Evolutionary conservation across 495 filamentous ascomycete species (phyloP).

Genomic region (Penicillium salamii): DNA sequence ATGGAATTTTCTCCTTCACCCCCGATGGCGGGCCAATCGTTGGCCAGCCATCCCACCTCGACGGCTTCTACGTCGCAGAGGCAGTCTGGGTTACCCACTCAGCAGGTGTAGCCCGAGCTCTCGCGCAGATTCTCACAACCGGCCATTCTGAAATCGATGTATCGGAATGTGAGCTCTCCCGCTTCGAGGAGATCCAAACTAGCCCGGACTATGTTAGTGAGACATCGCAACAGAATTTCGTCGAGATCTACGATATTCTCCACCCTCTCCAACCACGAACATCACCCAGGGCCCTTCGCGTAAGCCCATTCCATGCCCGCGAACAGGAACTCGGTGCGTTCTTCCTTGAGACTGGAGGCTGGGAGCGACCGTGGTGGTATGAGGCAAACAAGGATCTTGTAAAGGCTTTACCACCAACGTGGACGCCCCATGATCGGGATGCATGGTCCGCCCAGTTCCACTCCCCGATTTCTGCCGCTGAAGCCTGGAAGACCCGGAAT

Average conservation of each 20-base stretch:
- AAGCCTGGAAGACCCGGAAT: conserved; percentile 52
- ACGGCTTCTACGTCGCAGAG: conserved; percentile 52
- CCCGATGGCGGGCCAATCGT: conserved; percentile 50
- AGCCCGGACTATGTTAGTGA: conserved; percentile 42
- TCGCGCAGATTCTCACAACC: conserved; percentile 47
- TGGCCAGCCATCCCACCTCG: conserved; percentile 44
- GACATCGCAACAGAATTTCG: conserved; percentile 50
- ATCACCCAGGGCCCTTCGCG: conserved; percentile 46
- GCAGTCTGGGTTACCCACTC: conserved; percentile 56
- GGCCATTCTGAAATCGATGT: conserved; percentile 46
- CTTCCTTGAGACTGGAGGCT: conserved; percentile 48
- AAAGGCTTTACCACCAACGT: conserved; percentile 37
- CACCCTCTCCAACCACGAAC: conserved; percentile 47
- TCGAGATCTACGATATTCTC: conserved; percentile 52
- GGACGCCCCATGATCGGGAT: conserved; percentile 44
- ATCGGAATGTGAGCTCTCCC: conserved; percentile 46
- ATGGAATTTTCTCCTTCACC: conserved; percentile 53
- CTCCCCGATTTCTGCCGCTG: conserved; percentile 47
- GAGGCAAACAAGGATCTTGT: conserved; percentile 43
- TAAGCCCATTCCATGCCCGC: conserved; percentile 43
- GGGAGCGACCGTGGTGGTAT: conserved; percentile 53
- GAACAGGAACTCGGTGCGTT: conserved; percentile 46
- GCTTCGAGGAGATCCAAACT: conserved; percentile 49
- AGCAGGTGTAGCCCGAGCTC: conserved; percentile 48
- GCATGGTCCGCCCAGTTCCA: conserved; percentile 43